Evolutionary conservation across 805 yeast species (phyloP), one percentile per base, ranked within the genome.

Genomic region (Ogataea henricii): DNA sequence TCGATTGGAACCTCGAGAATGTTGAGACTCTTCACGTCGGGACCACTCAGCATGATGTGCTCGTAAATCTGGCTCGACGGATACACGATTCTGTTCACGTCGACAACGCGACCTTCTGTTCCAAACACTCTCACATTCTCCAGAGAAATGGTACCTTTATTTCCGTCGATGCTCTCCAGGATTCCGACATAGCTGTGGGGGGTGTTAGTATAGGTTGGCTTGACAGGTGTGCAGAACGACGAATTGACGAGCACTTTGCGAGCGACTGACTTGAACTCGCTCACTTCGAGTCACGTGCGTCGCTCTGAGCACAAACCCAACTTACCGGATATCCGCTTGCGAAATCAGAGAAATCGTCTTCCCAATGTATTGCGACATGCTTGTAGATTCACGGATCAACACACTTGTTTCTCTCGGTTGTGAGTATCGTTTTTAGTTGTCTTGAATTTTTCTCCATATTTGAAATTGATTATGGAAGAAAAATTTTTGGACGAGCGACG

Each of bases 331-430:
- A 32, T 88, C 89, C 58, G 87, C 83, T 63, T 80, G 81, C 49
- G 95, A 85, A 53, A 87, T 79, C 64, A 89, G 74, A 21, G 94
- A 82, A 58, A 90, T 89, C 43, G 92, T 85, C 66, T 89, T 89
- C 8, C 98, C 98, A 56, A 90, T 87, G 68, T 85, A 91, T 63
- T 90, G 90, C 39, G 97, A 85, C 98, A 94, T 94, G 38, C 30
- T 27, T 17, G 42, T 20, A 27, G 25, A 48, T 41, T 30, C 13
- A 6, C 17, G 18, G 12, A 14, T 30, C 10, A 27, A 8, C 4
- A 12, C 13, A 27, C n/a, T n/a, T n/a, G n/a, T n/a, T n/a, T n/a
- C n/a, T n/a, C n/a, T n/a, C n/a, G n/a, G n/a, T n/a, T n/a, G n/a
- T n/a, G n/a, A 22, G 25, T 22, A 6, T 22, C 25, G 25, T 22